Base-by-base conservation (phyloP, 257 asterid genomes). In the Solanum infundibuliforme region DNA sequence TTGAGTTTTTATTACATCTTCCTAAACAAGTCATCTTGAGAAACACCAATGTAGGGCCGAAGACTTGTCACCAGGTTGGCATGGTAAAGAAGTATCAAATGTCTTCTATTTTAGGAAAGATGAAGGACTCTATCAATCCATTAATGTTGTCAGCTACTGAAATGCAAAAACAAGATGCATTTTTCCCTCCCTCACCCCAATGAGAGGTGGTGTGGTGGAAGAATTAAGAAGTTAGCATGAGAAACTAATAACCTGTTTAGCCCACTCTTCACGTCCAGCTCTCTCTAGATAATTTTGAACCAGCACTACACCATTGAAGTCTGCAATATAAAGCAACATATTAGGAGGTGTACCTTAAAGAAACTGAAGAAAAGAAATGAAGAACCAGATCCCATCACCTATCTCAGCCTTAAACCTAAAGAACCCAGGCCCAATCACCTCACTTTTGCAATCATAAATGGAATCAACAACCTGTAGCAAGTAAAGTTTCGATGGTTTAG, bases 381-480 rank as follows among this genome's bases (percentile, higher is more conserved):
- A 82, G 86, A 48, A 31, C 86, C 41, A 76, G 34, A 81, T 48
- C 29, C 3, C 68, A 13, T 92, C 93, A 97, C 99, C 99, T 93
- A 97, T 97, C 90, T 97, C 99, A 85, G 99, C 99, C 91, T 97
- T 97, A 91, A 97, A 97, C 90, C 99, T 93, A 85, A 97, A 97
- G 90, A 95, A 97, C 62, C 99, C 99, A 23, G 99, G 99, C 81
- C 99, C 99, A 86, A 97, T 97, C 92, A 97, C 99, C 98, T 97
- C 99, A 11, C 99, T 97, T 91, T 97, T 97, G 97, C 98, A 95
- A 93, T 97, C 99, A 89, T 97, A 96, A 35, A 96, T 95, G 41
- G 98, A 75, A 94, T 97, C 99, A 35, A 97, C 99, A 89, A 97
- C 99, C 99, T 97, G 90, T 87, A 87, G 86, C 60, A 46, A 79